Base-by-base conservation (phyloP, 306 rosid genomes). In the Neltuma alba region DNA sequence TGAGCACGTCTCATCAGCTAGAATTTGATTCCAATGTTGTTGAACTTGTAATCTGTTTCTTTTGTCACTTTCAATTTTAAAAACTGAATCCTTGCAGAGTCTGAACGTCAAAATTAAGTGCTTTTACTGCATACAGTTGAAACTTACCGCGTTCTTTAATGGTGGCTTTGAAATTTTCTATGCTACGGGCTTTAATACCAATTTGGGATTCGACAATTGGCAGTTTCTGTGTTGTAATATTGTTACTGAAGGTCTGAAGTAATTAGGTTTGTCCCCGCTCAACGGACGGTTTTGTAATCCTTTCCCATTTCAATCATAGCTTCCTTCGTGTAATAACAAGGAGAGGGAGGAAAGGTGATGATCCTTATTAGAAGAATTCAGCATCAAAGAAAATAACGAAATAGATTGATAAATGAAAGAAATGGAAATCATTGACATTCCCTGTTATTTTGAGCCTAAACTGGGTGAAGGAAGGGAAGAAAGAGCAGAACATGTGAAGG, bases 71-170 rank as follows among this genome's bases (percentile, higher is more conserved):
- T 52, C 33, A 21, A n/a, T 66, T 44, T 68, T 36, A 20, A 11
- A 48, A 47, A 13, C n/a, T 40, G 63, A 75, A 75, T 72, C 63
- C 13, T 58, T 70, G 25, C 76, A 42, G 9, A 16, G 76, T 48
- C 68, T 76, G 63, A 25, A 44, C 72, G 57, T 48, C 21, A 75
- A 25, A 77, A 58, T 80, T 66, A 42, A 9, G 36, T 54, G 60
- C 45, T 27, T 70, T 44, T 36, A 4, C 5, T 9, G 54, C 61
- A 9, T 18, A 44, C 75, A 9, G 41, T 70, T 30, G 60, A 28
- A 28, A 18, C 47, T 47, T 47, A 20, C 42, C 9, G 75, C 41
- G 16, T 70, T 28, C 8, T 61, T 60, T 50, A 45, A 31, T 58
- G 45, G 69, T 57, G 62, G 23, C 70, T 48, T 60, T 23, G 25